These are phyloP conservation scores for Schizosaccharomyces cryophilus DNA, from an alignment of 805 yeast species.

Conservation along the genomic window DNA sequence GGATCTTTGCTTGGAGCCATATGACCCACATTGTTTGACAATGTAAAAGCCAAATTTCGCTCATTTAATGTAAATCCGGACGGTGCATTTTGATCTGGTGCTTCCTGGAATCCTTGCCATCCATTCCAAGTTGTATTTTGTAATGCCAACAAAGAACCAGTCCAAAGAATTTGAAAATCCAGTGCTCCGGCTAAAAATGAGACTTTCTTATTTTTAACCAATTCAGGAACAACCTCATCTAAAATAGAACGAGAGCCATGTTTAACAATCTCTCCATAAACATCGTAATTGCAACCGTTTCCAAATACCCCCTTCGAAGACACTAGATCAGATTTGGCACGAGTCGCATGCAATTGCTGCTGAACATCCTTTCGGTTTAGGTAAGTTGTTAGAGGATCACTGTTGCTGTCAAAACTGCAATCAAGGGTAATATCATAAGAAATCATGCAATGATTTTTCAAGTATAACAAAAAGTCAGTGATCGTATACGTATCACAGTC, in stretches of 20 bases:
- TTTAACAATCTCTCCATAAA: not conserved
- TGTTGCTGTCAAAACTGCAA: conserved; percentile 40
- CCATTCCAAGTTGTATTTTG: conserved; percentile 3
- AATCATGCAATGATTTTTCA: conserved; percentile 37
- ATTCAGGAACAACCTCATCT: not conserved
- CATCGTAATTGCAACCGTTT: not conserved
- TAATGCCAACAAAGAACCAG: not conserved
- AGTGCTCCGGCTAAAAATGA: not conserved
- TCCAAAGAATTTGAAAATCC: not conserved
- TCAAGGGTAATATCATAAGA: conserved; percentile 58
- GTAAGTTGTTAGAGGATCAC: conserved; percentile 25
- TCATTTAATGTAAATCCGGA: conserved; percentile 43
- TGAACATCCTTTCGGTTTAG: conserved; percentile 43
- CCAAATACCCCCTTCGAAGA: not conserved
- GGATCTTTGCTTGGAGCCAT: conserved; percentile 75
- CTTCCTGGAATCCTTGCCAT: not conserved
- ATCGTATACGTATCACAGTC: not conserved
- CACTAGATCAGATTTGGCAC: not conserved
- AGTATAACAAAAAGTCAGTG: not conserved
- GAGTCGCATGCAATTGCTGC: conserved; percentile 55
- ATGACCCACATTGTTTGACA: conserved; percentile 61
- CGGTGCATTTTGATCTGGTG: not conserved
- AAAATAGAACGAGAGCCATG: not conserved
- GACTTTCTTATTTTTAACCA: not conserved
- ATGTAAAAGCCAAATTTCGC: conserved; percentile 41